These are phyloP conservation scores for Colletotrichum cuscutae DNA, from an alignment of 2,329 filamentous ascomycete species.

Conservation along the genomic window DNA sequence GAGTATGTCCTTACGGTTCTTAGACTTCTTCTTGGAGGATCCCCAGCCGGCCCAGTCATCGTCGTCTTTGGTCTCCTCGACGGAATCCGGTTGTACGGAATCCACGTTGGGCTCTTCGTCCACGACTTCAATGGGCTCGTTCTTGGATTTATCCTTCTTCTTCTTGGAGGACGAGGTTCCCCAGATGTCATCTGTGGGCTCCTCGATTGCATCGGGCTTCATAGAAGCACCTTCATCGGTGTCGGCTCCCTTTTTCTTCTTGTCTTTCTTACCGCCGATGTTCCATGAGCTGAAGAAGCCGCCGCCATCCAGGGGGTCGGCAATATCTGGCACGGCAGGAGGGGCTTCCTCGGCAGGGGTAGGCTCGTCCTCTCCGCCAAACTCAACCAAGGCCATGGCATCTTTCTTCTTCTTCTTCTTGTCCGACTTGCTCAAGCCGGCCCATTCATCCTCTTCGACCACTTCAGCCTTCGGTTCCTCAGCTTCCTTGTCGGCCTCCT, in stretches of 20 bases:
- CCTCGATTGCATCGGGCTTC: constrained; percentile 55
- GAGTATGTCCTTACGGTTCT: constrained; percentile 49
- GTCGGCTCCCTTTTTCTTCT: constrained; percentile 42
- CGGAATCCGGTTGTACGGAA: constrained; percentile 57
- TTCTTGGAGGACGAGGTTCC: constrained; percentile 51
- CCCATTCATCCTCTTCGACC: constrained; percentile 34
- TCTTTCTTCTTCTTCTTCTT: constrained; percentile 58
- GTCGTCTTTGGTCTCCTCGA: constrained; percentile 55
- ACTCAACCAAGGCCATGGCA: constrained; percentile 48
- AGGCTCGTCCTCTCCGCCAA: constrained; percentile 42
- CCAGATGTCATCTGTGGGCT: constrained; percentile 55
- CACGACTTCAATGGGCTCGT: constrained; percentile 58
- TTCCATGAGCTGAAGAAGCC: constrained; percentile 68
- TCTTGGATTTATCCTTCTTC: constrained; percentile 63
- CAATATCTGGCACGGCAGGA: constrained; percentile 42
- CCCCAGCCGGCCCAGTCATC: constrained; percentile 55
- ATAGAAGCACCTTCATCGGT: constrained; percentile 24
- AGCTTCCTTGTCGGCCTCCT: constrained; percentile 40
- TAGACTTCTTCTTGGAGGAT: constrained; percentile 56
- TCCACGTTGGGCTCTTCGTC: constrained; percentile 56
- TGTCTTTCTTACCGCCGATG: constrained; percentile 61
- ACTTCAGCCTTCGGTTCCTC: constrained; percentile 25
- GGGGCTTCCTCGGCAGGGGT: constrained; percentile 40
- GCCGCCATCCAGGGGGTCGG: constrained; percentile 51
- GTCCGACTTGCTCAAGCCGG: constrained; percentile 47